Base-by-base conservation (phyloP, 2,329 filamentous ascomycete genomes). In the Trichocomaceae sp. region DNA sequence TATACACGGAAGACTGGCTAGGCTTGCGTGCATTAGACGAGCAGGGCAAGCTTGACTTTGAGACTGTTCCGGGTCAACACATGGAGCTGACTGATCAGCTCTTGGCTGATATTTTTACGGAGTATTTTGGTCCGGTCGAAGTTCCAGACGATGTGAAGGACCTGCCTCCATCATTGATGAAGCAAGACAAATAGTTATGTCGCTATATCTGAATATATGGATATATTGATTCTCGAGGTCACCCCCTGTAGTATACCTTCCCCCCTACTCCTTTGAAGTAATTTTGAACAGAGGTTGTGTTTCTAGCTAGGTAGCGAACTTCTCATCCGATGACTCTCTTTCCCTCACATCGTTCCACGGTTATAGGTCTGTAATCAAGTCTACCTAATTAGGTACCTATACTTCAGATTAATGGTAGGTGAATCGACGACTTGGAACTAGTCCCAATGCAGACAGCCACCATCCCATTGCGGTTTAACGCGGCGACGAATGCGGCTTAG, bases 1-100 rank as follows among this genome's bases (percentile, higher is more conserved):
- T 97, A 1, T 99, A 96, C 71, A 82, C 81, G 62, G 86, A 97
- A 73, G 92, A 99, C 74, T 99, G 93, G 93, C 75, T 99, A 26
- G 93, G 93, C 0, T 75, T 99, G 69, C 87, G 82, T 69, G 74
- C 75, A 63, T 74, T 99, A 64, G 91, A 96, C 73, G 75, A 85
- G 69, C 87, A 87, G 75, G 88, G 86, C 2, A 88, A 82, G 1
- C 74, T 99, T 63, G 80, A 85, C 55, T 96, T 96, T 72, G 78
- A 83, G 68, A 84, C 78, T 2, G 80, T 84, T 0, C 78, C 84
- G 4, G 93, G 92, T 0, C 81, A 82, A 22, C 93, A 99, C 75
- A 97, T 99, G 90, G 74, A 84, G 58, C 74, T 97, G 58, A 73
- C 77, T 0, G 83, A 88, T 10, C 76, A 86, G 62, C 69, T 85